These are phyloP conservation scores for Capronia coronata DNA, from an alignment of 2,329 filamentous ascomycete species.

Conservation along the genomic window DNA sequence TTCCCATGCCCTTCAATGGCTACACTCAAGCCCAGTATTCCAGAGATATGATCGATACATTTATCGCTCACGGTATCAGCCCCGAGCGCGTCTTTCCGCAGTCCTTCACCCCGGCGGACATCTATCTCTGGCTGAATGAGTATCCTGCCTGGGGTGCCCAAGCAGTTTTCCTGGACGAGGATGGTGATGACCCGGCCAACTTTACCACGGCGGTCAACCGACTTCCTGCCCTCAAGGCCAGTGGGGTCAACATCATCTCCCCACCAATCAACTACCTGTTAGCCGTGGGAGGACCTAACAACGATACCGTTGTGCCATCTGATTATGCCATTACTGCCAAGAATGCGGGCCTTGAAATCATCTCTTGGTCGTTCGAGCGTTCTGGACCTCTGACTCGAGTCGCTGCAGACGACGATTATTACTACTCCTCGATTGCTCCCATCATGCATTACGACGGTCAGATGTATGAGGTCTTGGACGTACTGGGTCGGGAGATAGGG, in stretches of 20 bases:
- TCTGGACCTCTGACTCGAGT: constrained; percentile 54
- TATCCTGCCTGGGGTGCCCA: constrained; percentile 57
- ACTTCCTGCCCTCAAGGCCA: constrained; percentile 50
- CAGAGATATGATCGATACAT: constrained; percentile 59
- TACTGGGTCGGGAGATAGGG: constrained; percentile 55
- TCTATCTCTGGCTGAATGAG: constrained; percentile 60
- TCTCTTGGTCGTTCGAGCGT: constrained; percentile 64
- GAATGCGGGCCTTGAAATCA: constrained; percentile 56
- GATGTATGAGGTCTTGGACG: constrained; percentile 59
- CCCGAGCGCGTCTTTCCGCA: constrained; percentile 55
- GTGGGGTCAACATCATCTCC: constrained; percentile 57
- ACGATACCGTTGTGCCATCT: constrained; percentile 52
- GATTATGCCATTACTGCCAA: constrained; percentile 57
- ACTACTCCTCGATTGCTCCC: constrained; percentile 48
- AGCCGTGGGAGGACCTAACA: constrained; percentile 43
- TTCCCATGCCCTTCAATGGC: constrained; percentile 63
- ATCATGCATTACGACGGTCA: constrained; percentile 58
- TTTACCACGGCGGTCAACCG: constrained; percentile 51
- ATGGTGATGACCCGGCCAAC: constrained; percentile 48
- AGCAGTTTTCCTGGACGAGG: constrained; percentile 60
- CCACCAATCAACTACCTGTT: constrained; percentile 60
- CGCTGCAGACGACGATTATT: constrained; percentile 45
- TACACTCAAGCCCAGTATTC: constrained; percentile 62
- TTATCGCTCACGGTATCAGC: constrained; percentile 48
- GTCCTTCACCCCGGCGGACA: constrained; percentile 58